These are phyloP conservation scores for Nephelium lappaceum DNA, from an alignment of 345 rosid genomes.

Conservation along the genomic window DNA sequence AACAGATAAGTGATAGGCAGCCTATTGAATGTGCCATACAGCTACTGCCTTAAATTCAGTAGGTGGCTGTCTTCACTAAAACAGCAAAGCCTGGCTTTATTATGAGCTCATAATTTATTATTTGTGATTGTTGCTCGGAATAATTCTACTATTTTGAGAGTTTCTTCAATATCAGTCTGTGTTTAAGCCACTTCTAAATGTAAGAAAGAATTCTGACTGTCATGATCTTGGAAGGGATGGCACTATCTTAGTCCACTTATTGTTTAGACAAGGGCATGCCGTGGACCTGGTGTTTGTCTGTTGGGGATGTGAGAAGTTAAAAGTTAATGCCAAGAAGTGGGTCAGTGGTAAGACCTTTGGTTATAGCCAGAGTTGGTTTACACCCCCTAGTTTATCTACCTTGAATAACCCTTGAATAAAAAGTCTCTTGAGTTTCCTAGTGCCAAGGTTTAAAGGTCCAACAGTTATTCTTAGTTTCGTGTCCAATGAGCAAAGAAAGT, in stretches of 20 bases:
- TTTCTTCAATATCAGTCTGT: not conserved
- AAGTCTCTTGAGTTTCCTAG: not conserved
- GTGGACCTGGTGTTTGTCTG: not conserved
- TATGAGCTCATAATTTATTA: not conserved
- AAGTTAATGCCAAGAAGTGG: not conserved
- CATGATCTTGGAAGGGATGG: not conserved
- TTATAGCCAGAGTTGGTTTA: not conserved
- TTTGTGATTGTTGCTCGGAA: not conserved
- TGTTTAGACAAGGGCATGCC: not conserved
- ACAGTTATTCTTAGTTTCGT: not conserved
- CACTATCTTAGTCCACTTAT: not conserved
- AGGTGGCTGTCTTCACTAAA: not conserved
- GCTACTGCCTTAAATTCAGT: not conserved
- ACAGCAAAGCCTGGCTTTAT: not conserved
- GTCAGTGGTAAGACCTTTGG: not conserved
- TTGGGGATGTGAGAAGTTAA: not conserved
- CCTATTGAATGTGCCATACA: not conserved
- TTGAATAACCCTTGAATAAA: too few relatives aligned
- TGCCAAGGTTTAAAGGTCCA: not conserved
- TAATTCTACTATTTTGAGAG: not conserved
- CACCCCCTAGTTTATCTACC: not conserved
- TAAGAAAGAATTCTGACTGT: not conserved
- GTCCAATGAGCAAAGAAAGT: not conserved
- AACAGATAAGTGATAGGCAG: not conserved
- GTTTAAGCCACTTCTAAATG: not conserved